A percentile compares a stretch with the other conserved stretches of the same genome.
Conservation (phyloP, 1,284 basidiomycete genomes). For the Ceratobasidium sp. region DNA sequence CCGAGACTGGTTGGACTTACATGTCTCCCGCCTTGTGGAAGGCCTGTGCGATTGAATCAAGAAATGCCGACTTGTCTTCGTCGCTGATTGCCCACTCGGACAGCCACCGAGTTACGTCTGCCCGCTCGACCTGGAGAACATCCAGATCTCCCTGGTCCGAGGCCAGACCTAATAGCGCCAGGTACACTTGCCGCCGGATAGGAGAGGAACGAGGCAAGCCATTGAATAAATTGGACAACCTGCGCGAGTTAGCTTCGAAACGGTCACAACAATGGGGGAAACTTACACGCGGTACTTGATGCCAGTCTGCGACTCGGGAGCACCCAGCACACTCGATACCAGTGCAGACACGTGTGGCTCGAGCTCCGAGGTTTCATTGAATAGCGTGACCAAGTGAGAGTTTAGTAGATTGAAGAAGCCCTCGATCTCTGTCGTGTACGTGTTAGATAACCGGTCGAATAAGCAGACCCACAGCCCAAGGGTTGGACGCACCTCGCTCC, state of each 20-base stretch:
- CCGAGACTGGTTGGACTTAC: constrained; percentile 53
- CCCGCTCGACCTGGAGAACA: constrained; percentile 66
- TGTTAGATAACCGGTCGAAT: background rate
- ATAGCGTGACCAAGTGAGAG: constrained; percentile 69
- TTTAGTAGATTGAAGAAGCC: constrained; percentile 85
- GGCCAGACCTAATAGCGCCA: constrained; percentile 69
- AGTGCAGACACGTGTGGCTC: constrained; percentile 59
- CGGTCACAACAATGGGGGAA: constrained; percentile 27
- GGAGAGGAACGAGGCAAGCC: constrained; percentile 72
- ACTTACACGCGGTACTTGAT: constrained; percentile 75
- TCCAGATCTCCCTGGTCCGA: constrained; percentile 72
- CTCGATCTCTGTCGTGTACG: constrained; percentile 73
- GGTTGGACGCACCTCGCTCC: constrained; percentile 64
- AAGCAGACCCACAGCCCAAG: background rate
- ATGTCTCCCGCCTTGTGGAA: constrained; percentile 64
- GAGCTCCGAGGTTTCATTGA: constrained; percentile 61
- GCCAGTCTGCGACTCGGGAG: constrained; percentile 56
- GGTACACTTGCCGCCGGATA: constrained; percentile 70
- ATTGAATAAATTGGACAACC: constrained; percentile 89
- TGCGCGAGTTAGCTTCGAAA: constrained; percentile 47
- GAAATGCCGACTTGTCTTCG: constrained; percentile 72
- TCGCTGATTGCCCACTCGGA: constrained; percentile 75
- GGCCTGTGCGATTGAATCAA: constrained; percentile 69
- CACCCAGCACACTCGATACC: constrained; percentile 58
- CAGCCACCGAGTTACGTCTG: constrained; percentile 75